Conservation (phyloP, 352 stramenopile genomes). For the Pythium vanterpoolii region DNA sequence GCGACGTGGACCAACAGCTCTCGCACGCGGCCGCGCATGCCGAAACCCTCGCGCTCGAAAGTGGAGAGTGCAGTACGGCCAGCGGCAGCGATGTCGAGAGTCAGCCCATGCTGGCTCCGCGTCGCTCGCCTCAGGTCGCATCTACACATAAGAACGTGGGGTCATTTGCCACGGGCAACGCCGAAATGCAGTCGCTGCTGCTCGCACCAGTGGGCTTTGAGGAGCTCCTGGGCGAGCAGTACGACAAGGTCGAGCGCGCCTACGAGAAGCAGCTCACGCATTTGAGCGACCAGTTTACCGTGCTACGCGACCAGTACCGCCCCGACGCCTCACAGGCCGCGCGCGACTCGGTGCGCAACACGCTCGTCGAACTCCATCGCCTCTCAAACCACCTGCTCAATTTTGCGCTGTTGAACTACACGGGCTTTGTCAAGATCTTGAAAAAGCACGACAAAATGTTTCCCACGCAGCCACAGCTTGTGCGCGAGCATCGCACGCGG, state of each 20-base stretch:
- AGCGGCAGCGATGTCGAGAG: conserved; percentile 7
- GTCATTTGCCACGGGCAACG: conserved; percentile 13
- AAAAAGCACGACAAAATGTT: conserved; percentile 96
- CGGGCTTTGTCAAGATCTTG: conserved; percentile 96
- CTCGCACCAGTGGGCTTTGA: conserved; percentile 65
- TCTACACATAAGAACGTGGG: neutral
- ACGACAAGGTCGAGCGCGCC: conserved; percentile 91
- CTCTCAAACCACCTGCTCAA: conserved; percentile 94
- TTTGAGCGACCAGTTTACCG: conserved; percentile 77
- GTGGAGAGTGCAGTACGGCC: conserved; percentile 8
- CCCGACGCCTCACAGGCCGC: conserved; percentile 47
- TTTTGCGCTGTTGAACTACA: conserved; percentile 98
- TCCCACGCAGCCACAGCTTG: conserved; percentile 36
- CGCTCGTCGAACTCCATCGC: conserved; percentile 93
- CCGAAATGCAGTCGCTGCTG: conserved; percentile 32
- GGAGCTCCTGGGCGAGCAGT: conserved; percentile 74
- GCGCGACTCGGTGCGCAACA: conserved; percentile 91
- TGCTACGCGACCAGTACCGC: conserved; percentile 74
- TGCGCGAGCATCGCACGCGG: conserved; percentile 35
- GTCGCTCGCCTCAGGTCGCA: neutral
- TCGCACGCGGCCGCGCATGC: neutral
- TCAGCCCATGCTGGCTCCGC: neutral
- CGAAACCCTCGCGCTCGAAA: neutral
- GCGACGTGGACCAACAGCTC: conserved; percentile 39
- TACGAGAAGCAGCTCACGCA: conserved; percentile 86